These are phyloP conservation scores for Candida suzukii DNA, from an alignment of 805 yeast species.

Conservation along the genomic window DNA sequence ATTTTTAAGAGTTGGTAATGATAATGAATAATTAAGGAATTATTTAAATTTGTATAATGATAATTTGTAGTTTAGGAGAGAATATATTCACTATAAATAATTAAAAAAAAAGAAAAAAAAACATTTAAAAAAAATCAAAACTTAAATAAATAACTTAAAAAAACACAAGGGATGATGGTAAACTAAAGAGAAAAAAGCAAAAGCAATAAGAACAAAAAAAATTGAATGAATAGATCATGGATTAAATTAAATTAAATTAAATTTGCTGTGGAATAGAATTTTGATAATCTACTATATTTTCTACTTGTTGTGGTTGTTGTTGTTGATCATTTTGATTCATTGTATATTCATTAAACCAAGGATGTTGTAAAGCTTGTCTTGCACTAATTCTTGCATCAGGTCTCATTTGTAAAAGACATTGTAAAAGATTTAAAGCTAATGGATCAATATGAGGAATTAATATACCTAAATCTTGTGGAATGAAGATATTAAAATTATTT, in stretches of 20 bases:
- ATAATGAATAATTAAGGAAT: no score
- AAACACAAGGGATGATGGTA: not conserved
- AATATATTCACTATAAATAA: no score
- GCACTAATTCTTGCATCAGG: slow-evolving; percentile 57
- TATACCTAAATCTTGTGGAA: slow-evolving; percentile 76
- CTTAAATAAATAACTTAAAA: no score
- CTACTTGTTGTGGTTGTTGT: no score
- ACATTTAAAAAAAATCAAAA: no score
- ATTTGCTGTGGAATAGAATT: not conserved
- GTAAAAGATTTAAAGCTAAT: slow-evolving; percentile 60
- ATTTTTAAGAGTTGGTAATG: slow-evolving; percentile 3
- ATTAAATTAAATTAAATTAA: not conserved
- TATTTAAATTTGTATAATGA: no score
- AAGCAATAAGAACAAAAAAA: not conserved
- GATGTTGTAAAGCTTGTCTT: slow-evolving; percentile 57
- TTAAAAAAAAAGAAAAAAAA: not conserved
- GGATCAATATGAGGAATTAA: slow-evolving; percentile 65
- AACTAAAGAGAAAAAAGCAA: not conserved
- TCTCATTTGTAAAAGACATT: slow-evolving; percentile 51
- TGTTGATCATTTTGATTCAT: slow-evolving; percentile 2
- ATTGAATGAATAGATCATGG: not conserved
- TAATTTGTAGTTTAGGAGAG: no score
- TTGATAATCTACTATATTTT: not conserved
- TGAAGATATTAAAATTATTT: slow-evolving; percentile 75
- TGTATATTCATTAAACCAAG: slow-evolving; percentile 76